Base-by-base conservation (phyloP, 2,329 filamentous ascomycete species). In the Chaetomium sp. region DNA sequence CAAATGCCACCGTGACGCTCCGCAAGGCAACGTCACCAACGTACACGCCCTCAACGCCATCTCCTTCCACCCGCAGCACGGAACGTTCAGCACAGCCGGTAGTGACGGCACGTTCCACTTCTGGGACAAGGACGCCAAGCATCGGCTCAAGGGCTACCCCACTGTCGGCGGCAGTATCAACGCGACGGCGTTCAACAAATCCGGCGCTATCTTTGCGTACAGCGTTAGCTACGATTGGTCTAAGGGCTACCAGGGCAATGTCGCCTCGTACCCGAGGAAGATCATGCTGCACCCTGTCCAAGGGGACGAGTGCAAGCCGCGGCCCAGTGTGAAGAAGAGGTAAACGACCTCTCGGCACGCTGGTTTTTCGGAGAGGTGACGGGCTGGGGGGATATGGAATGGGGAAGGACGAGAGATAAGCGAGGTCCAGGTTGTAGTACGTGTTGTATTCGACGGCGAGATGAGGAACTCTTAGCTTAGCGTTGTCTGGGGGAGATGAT, bases 171-270 rank as follows among this genome's bases (percentile, higher is more conserved):
- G 91, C 56, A 89, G 88, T 66, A 99, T 99, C 74, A 88, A 88
- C 6, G 81, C 89, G 32, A 96, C 91, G 1, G 88, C 84, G n/a
- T 99, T 99, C 79, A 95, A 91, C 75, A 83, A 85, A 65, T 87
- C 79, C 56, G 94, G 94, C 52, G 86, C 73, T 68, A 90, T 92
- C 66, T 94, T 94, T 68, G 89, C 89, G 12, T 94, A 94, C 65
- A 90, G 91, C 33, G 83, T 96, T 48, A 91, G 90, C 69, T 99
- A 99, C 71, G 94, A 99, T 75, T 99, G 94, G 94, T 91, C 88
- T 75, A 97, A 99, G 77, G 94, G 94, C 12, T 96, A 92, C 74
- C 83, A 88, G 61, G 82, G 79, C 62, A 97, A 97, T 73, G 94
- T 78, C 33, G 84, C 84, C 55, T 80, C 79, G 62, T 84, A 84